Base-by-base conservation (phyloP, 371 early-diverging fungal genomes). In the Encephalitozoon cuniculi region DNA sequence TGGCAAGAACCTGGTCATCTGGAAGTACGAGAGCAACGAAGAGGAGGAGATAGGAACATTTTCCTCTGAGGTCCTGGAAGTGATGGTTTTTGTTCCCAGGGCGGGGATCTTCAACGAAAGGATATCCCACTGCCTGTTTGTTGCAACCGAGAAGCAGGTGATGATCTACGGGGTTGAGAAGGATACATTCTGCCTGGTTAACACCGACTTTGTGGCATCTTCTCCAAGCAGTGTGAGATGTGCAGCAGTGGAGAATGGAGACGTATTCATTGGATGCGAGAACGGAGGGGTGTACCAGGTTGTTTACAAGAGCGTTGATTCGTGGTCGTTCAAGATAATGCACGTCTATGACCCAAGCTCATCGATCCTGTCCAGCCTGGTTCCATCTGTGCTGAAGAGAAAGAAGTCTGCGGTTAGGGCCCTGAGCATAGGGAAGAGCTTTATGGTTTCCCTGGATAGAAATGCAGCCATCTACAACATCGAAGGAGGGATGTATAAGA, bases 101-200 rank as follows among this genome's bases (percentile, higher is more conserved):
- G 9, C 64, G 0, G 72, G 74, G 6, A 73, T 81, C 40, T 81
- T 81, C 64, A 70, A 74, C 32, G 44, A 65, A 23, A 75, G 67
- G 15, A 76, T 81, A 15, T 37, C 26, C 0, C 63, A 65, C 32
- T 75, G 75, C 46, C 21, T 79, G n/a, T 37, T 81, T 63, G 64
- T 81, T 12, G 25, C 68, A 26, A 81, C 78, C 21, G 65, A 79
- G 68, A 64, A 39, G 25, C 75, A 81, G 28, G 64, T 64, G 39
- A 76, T 81, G 34, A 71, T 81, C 28, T 81, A 76, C 51, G 78
- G 81, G 23, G 26, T 81, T 30, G 75, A 79, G 30, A 59, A 64
- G n/a, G 67, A 71, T 15, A 55, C 68, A n/a, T 8, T 43, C 15
- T 41, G 44, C 1, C 15, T 81, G 11, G 54, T 81, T 6, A 67